A percentile compares a stretch with the other conserved stretches of the same genome.
Conservation (phyloP, 495 filamentous ascomycete species). For the Aspergillus bridgeri region DNA sequence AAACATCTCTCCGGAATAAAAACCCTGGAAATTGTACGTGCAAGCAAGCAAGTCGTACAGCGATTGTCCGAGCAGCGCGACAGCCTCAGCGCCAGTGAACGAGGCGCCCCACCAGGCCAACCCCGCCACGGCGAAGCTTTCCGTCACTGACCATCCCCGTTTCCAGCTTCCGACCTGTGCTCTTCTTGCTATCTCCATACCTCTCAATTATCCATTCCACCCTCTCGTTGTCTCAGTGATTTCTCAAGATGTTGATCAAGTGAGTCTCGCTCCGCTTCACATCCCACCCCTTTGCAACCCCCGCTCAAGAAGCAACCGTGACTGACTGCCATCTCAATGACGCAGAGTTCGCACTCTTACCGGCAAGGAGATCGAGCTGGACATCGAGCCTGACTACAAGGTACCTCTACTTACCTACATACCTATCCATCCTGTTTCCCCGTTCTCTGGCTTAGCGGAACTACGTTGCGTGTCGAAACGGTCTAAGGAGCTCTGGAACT, state of each 20-base stretch:
- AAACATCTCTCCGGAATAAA: background rate
- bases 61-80: background rate
- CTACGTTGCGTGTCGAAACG: background rate
- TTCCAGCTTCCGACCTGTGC: background rate
- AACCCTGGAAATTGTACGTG: no score
- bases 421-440: background rate
- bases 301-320: background rate
- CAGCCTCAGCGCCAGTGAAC: background rate
- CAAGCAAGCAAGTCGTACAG: background rate
- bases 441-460: background rate
- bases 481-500: background rate
- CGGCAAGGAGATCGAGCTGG: constrained; percentile 97
- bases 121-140: constrained; percentile 18
- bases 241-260: constrained; percentile 48
- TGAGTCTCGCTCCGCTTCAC: constrained; percentile 18
- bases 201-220: background rate
- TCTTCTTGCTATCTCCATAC: background rate
- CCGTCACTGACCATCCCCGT: constrained; percentile 2
- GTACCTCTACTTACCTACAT: constrained; percentile 43
- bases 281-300: background rate
- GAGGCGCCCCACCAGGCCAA: constrained; percentile 18
- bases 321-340: constrained; percentile 7
- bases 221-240: background rate
- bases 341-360: constrained; percentile 94
- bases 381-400: constrained; percentile 91